Evolutionary conservation across 345 rosid genomes (phyloP), one percentile per base, ranked within the genome.

Genomic region (Citrus medica): DNA sequence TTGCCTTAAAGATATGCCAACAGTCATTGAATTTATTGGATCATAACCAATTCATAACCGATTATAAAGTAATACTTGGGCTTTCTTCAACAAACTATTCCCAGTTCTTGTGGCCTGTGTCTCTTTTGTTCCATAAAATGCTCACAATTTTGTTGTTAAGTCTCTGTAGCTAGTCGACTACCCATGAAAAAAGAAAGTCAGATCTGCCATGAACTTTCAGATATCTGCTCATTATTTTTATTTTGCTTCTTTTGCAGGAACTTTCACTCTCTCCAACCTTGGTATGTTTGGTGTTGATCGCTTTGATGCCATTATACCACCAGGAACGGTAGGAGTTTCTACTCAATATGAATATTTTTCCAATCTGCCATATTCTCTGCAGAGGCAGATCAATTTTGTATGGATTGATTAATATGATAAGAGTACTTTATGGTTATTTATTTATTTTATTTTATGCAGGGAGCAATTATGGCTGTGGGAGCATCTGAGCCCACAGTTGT

Each of bases 251-350:
- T 78, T 61, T 74, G 61, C 86, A 96, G 99, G 98, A 61, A 96
- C 98, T 24, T 96, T 96, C 76, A 94, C 99, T 69, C 90, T 95
- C 61, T 95, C 99, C 64, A 95, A 95, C 91, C 97, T 96, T 53
- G 98, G 98, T 82, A 96, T 96, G 98, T 92, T 90, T 82, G 99
- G 98, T 0, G 99, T 94, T 22, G 97, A 94, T 76, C 95, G 98
- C 38, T 96, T 96, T 80, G 99, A 92, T 89, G 99, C 98, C 81
- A 92, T 94, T 83, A 84, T 96, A 14, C 98, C 97, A 35, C 98
- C 94, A 24, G 99, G 99, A 91, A 96, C 97, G 71, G 98, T 94
- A 79, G 84, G 95, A 87, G 24, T 64, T 48, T 69, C 63, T 67
- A 24, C 73, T 72, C 40, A 19, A 69, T 46, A 22, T 61, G 71